Base-by-base conservation (phyloP, 371 early-diverging fungal species). In the Mucor saturninus region DNA sequence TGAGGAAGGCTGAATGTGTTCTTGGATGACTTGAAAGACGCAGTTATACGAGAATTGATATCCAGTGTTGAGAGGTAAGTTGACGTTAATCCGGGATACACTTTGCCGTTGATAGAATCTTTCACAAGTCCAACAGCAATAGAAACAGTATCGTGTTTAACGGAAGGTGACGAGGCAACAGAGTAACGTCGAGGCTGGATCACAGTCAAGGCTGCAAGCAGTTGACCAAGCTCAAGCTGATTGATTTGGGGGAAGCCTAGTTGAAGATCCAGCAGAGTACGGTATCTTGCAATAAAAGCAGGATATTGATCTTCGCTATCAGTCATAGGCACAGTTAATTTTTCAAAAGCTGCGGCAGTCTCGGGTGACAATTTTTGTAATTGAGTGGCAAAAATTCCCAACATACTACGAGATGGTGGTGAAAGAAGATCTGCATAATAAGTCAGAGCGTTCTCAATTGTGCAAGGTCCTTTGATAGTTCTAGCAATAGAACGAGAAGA, bases 161-260 rank as follows among this genome's bases (percentile, higher is more conserved):
- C 48, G 21, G 73, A 39, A 8, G 83, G 85, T 30, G 80, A 78
- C 11, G 75, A 77, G 5, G 85, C 76, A 54, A 86, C 85, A 28
- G 85, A 85, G 61, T 86, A 86, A 15, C 84, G 76, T 30, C 86
- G 71, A 15, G 85, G 86, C 43, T 76, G 73, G 45, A 86, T 83
- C 13, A 75, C 76, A 32, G 67, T 59, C 2, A 79, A 77, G 39
- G 74, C 62, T 37, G 83, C 65, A 54, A 86, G 55, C 64, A 83
- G 79, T 58, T 80, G 82, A 8, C 67, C 72, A 5, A 84, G 60
- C 37, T 77, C 73, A 2, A 86, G 55, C 7, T 67, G 69, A 10
- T 74, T 80, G 38, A 81, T 82, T 49, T 78, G 74, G 15, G 79
- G 81, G 54, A 64, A 82, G 5, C 74, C 73, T 0, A 37, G 45